These are phyloP conservation scores for Decorospora gaudefroyi DNA, from an alignment of 2,329 filamentous ascomycete genomes.

Conservation along the genomic window DNA sequence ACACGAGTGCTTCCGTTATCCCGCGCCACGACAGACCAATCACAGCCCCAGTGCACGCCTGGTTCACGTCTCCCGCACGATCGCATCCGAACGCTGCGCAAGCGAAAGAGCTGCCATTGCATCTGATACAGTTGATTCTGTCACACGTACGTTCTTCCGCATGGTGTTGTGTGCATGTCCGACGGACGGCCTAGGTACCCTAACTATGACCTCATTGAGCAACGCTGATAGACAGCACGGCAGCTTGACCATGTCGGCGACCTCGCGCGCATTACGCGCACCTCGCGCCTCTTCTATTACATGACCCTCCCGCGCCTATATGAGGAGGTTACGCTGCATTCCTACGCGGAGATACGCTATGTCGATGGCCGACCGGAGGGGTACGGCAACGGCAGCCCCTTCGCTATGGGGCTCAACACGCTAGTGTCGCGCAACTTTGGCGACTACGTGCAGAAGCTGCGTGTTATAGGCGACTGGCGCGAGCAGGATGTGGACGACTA, in stretches of 20 bases:
- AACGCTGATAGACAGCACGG: constrained; percentile 13
- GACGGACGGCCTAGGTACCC: neutral
- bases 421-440: constrained; percentile 62
- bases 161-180: too few relatives aligned
- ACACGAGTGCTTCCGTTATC: constrained; percentile 13
- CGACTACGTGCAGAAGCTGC: constrained; percentile 58
- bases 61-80: constrained; percentile 43
- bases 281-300: constrained; percentile 66
- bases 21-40: constrained; percentile 23
- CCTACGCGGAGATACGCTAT: constrained; percentile 64
- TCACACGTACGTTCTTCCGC: constrained; percentile 53
- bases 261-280: constrained; percentile 63
- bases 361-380: constrained; percentile 62
- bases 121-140: constrained; percentile 62
- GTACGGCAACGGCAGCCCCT: constrained; percentile 65
- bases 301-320: constrained; percentile 67
- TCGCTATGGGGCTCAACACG: constrained; percentile 66
- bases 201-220: constrained; percentile 18
- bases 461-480: constrained; percentile 61
- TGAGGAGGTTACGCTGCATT: constrained; percentile 59
- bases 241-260: constrained; percentile 63
- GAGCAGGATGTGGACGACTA: constrained; percentile 63
- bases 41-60: constrained; percentile 38
- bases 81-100: constrained; percentile 35
- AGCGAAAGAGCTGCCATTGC: constrained; percentile 57